phyloP scores from a whole-genome alignment of 2,329 filamentous ascomycete genomes.

The Microdochium bolleyi region DNA sequence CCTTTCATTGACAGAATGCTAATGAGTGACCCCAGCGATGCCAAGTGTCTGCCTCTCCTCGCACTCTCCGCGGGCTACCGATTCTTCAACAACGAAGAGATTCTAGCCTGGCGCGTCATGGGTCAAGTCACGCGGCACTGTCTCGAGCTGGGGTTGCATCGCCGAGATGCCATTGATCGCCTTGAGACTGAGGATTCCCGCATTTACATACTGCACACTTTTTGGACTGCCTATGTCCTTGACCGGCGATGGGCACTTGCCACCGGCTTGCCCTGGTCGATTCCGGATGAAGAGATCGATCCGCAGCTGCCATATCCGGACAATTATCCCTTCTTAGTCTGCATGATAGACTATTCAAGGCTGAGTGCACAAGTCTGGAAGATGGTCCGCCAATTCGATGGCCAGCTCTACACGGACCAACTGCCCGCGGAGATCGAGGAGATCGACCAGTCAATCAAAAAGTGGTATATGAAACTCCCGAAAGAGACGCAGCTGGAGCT shows the following conservation, averaged over 20 bases:
- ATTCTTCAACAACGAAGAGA: constrained; percentile 80
- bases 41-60: constrained; percentile 40
- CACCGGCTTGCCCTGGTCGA: constrained; percentile 78
- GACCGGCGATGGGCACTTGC: constrained; percentile 85
- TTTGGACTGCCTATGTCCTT: constrained; percentile 81
- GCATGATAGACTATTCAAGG: constrained; percentile 78
- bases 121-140: constrained; percentile 76
- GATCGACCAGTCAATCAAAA: constrained; percentile 74
- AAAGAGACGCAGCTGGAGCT: constrained; percentile 40
- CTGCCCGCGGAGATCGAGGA: constrained; percentile 69
- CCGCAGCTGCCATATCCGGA: constrained; percentile 68
- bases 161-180: constrained; percentile 62
- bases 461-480: constrained; percentile 77
- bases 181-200: constrained; percentile 64
- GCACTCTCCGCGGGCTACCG: constrained; percentile 57
- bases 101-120: constrained; percentile 79
- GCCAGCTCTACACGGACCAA: constrained; percentile 51
- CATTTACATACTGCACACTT: constrained; percentile 60
- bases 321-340: constrained; percentile 62
- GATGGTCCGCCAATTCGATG: constrained; percentile 63
- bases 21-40: constrained; percentile 42
- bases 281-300: constrained; percentile 83
- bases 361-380: constrained; percentile 84
- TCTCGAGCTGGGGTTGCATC: constrained; percentile 75
- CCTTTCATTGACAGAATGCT: constrained; percentile 59